Evolutionary conservation across 2,329 filamentous ascomycete genomes (phyloP).

Genomic region (Paraphaeosphaeria minitans): DNA sequence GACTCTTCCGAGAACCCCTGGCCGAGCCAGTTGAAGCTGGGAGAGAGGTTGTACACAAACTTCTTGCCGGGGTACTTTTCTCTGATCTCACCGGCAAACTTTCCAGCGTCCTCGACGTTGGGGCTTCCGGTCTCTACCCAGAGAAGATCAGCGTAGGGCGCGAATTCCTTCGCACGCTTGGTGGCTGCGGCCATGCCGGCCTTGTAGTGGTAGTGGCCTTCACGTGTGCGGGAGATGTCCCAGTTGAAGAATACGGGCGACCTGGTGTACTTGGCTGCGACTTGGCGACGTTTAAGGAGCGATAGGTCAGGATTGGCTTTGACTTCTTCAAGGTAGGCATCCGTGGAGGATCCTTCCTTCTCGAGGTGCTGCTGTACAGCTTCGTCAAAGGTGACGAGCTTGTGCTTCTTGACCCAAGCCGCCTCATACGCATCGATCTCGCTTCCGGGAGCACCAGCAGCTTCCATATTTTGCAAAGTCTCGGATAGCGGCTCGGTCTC

Average conservation of each 20-base stretch:
- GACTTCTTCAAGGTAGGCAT: slow-evolving; percentile 69
- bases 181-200: slow-evolving; percentile 85
- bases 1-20: slow-evolving; percentile 86
- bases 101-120: slow-evolving; percentile 74
- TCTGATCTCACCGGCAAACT: slow-evolving; percentile 78
- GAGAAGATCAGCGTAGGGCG: slow-evolving; percentile 88
- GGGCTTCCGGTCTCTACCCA: slow-evolving; percentile 98
- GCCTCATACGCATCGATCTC: slow-evolving; percentile 89
- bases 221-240: slow-evolving; percentile 89
- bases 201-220: slow-evolving; percentile 91
- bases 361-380: slow-evolving; percentile 78
- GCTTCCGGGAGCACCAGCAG: slow-evolving; percentile 72
- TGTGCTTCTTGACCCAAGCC: slow-evolving; percentile 83
- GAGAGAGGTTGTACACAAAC: slow-evolving; percentile 93
- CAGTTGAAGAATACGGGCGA: slow-evolving; percentile 81
- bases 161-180: slow-evolving; percentile 90
- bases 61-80: slow-evolving; percentile 75
- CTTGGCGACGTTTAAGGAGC: slow-evolving; percentile 73
- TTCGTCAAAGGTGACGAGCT: slow-evolving; percentile 90
- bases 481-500: slow-evolving; percentile 83
- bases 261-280: slow-evolving; percentile 71
- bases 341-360: slow-evolving; percentile 67
- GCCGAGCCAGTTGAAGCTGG: slow-evolving; percentile 98
- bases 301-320: slow-evolving; percentile 73
- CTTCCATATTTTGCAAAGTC: slow-evolving; percentile 87